Percentiles rank a stretch among this genome's conserved stretches.
These are phyloP conservation scores for Alternaria longipes DNA, from an alignment of 2,329 filamentous ascomycete species.

Conservation along the genomic window DNA sequence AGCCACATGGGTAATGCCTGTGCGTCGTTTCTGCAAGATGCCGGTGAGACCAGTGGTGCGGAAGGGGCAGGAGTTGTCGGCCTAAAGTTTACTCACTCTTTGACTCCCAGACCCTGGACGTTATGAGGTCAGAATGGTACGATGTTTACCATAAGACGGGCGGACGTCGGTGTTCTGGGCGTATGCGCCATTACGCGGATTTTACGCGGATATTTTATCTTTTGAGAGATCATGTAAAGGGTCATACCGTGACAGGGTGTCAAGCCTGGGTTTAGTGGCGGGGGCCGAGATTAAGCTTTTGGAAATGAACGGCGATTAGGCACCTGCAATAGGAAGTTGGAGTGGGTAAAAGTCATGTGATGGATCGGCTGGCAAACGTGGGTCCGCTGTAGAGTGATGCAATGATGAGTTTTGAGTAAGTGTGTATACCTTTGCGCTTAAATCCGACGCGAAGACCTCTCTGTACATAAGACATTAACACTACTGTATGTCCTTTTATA, in stretches of 20 bases:
- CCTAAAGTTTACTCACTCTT: not conserved
- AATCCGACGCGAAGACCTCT: not conserved
- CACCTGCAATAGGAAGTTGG: not conserved
- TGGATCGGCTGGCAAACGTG: not conserved
- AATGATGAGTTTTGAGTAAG: not conserved
- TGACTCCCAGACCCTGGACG: not conserved
- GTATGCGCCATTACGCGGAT: not conserved
- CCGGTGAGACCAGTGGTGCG: conserved; percentile 1
- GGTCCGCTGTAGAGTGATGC: not conserved
- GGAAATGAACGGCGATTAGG: not conserved
- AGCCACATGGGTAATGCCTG: not conserved
- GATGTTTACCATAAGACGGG: conserved; percentile 6
- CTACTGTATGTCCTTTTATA: no score
- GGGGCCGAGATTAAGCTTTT: not conserved
- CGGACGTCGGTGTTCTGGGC: conserved; percentile 1
- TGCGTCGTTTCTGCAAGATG: not conserved
- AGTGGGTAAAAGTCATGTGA: not conserved
- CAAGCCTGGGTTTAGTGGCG: not conserved
- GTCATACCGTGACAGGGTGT: not conserved
- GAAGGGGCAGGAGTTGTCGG: not conserved
- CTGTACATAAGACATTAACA: no score
- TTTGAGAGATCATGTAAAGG: not conserved
- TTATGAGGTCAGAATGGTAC: conserved; percentile 5
- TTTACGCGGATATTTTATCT: not conserved
- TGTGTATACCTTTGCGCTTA: not conserved